These are phyloP conservation scores for Penicillium nucicola DNA, from an alignment of 495 filamentous ascomycete species.

Conservation along the genomic window DNA sequence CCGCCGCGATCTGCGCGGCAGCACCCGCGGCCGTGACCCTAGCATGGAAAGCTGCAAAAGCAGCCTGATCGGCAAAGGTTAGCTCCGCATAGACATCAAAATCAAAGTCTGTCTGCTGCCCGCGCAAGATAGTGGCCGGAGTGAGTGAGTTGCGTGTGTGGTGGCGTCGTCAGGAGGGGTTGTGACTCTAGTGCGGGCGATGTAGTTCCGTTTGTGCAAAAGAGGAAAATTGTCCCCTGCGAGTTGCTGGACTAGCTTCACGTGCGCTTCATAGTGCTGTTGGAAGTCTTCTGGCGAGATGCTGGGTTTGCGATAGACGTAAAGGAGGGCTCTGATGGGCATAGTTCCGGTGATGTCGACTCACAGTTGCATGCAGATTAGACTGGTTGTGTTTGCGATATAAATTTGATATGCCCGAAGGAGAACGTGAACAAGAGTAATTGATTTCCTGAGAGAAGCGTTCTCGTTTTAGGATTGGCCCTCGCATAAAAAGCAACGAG, in stretches of 20 bases:
- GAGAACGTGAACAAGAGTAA: not conserved
- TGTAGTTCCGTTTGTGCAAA: conserved; percentile 22
- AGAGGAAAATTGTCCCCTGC: conserved; percentile 16
- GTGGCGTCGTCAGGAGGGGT: conserved; percentile 10
- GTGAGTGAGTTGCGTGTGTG: conserved; percentile 15
- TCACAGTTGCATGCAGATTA: not conserved
- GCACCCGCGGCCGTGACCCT: conserved; percentile 21
- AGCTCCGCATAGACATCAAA: conserved; percentile 38
- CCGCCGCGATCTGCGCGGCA: conserved; percentile 17
- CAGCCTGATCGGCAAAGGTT: conserved; percentile 28
- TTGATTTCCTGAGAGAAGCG: not conserved
- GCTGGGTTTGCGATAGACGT: conserved; percentile 22
- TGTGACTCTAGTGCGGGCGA: conserved; percentile 14
- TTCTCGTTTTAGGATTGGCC: no score
- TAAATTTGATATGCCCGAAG: not conserved
- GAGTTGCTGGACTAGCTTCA: conserved; percentile 13
- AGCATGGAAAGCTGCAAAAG: conserved; percentile 24
- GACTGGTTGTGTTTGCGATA: no score
- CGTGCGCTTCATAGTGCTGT: conserved; percentile 19
- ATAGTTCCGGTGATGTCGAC: conserved; percentile 1
- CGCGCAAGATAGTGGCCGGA: conserved; percentile 30
- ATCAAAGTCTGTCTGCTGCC: conserved; percentile 36
- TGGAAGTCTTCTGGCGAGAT: conserved; percentile 21
- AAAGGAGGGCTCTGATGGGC: conserved; percentile 16
- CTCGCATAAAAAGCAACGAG: no score